Base-by-base conservation (phyloP, 2,329 filamentous ascomycete species). In the Pseudogymnoascus sp. region DNA sequence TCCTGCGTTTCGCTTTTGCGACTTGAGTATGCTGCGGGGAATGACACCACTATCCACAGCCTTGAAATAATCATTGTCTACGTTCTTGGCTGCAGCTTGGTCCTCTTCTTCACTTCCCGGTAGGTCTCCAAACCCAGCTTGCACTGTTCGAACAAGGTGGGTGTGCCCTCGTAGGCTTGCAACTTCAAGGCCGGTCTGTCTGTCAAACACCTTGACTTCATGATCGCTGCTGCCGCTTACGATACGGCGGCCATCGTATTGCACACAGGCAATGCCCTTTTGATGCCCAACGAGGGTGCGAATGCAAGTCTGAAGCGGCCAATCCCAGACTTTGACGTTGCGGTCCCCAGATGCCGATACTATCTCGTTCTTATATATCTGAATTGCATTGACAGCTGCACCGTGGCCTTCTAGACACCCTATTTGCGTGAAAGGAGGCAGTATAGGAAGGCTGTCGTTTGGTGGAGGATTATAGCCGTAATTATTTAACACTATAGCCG, bases 161-260 rank as follows among this genome's bases (percentile, higher is more conserved):
- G 78, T 80, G 70, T 99, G 94, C 9, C 89, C 89, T 57, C 85
- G 81, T 7, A 99, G 78, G 68, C 89, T 92, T 13, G 92, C 92
- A 5, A 97, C 90, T 72, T 97, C 92, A 9, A 94, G 85, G 3
- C 89, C 88, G 0, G 90, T 91, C 48, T 83, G 81, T 45, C 88
- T 86, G 70, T 97, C 94, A 71, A 95, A 99, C 18, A 99, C 94
- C 66, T 94, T 91, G 30, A 99, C 90, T 38, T 94, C 92, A 70
- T 95, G 91, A 72, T 99, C 94, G 67, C 92, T 96, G 72, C 92
- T 96, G 2, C 94, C 94, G 67, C 90, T 96, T 58, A 99, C 90
- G 63, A 99, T 95, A 18, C 94, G 84, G 57, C 90, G 85, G 23
- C 90, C 91, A 70, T 99, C 94, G 69, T 94, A 97, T 73, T 99